Evolutionary conservation across 2,329 filamentous ascomycete genomes (phyloP).

Genomic region (Fusarium mangiferae): DNA sequence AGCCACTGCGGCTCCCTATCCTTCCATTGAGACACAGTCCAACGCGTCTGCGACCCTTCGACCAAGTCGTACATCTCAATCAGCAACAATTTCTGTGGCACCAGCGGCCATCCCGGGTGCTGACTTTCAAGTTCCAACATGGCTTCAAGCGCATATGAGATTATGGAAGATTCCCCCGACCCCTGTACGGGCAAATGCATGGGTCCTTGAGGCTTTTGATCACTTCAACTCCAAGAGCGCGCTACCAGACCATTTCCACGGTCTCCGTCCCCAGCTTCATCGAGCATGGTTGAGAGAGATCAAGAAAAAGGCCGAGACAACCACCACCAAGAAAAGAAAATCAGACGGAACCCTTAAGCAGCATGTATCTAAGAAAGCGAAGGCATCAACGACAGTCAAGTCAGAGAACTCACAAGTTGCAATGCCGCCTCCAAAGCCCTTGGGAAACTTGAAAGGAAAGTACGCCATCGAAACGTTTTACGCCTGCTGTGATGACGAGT

Average conservation of each 20-base stretch:
- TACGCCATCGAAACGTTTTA: neutral
- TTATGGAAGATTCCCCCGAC: neutral
- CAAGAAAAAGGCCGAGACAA: too few species aligned
- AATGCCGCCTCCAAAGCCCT: neutral
- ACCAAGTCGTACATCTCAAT: neutral
- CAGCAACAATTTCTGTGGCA: neutral
- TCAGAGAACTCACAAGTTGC: neutral
- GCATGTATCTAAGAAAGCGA: neutral
- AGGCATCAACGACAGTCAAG: neutral
- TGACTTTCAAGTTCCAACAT: neutral
- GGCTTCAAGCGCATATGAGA: neutral
- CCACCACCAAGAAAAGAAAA: neutral
- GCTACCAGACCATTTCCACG: neutral
- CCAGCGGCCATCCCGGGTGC: neutral
- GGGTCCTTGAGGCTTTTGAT: neutral
- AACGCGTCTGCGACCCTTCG: neutral
- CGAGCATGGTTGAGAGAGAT: neutral
- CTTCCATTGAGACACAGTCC: neutral
- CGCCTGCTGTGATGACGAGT: neutral
- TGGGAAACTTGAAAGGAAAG: neutral
- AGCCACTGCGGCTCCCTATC: too few species aligned
- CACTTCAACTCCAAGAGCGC: neutral
- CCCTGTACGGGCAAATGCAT: neutral
- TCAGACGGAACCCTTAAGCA: fast-evolving
- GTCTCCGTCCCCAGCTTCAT: neutral